phyloP scores from a whole-genome alignment of 176 grass and related monocot species.

The Raddia guianensis region DNA sequence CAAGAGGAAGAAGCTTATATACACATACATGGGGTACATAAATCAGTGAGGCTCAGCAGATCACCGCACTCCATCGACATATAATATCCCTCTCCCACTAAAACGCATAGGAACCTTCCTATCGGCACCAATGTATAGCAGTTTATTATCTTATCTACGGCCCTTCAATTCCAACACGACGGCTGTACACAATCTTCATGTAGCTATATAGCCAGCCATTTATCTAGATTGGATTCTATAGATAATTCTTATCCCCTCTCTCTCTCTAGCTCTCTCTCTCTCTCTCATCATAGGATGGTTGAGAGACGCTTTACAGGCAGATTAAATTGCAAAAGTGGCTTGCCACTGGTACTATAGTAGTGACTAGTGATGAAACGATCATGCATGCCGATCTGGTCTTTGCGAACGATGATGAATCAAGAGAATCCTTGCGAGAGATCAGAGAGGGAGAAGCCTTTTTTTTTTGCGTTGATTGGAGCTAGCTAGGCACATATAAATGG shows the following conservation, averaged over 20 bases:
- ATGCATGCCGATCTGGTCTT: constrained; percentile 19
- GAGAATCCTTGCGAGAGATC: constrained; percentile 29
- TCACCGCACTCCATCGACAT: neutral
- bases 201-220: neutral
- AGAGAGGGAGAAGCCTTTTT: constrained; percentile 24
- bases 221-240: neutral
- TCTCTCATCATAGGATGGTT: neutral
- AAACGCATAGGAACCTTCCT: neutral
- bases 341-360: neutral
- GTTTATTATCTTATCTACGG: neutral
- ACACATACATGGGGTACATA: no score
- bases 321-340: neutral
- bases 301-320: neutral
- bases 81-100: neutral
- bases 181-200: neutral
- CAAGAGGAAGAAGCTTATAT: no score
- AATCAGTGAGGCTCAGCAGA: neutral
- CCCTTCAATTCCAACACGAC: neutral
- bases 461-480: constrained; percentile 28
- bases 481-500: constrained; percentile 29
- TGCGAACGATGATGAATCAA: constrained; percentile 44
- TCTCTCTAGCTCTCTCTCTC: neutral
- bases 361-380: neutral
- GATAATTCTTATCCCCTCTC: constrained; percentile 18
- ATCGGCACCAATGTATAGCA: neutral